A percentile compares a stretch with the other conserved stretches of the same genome.
These are phyloP conservation scores for Boletellus ananiceps DNA, from an alignment of 768 basidiomycete genomes.

Conservation along the genomic window DNA sequence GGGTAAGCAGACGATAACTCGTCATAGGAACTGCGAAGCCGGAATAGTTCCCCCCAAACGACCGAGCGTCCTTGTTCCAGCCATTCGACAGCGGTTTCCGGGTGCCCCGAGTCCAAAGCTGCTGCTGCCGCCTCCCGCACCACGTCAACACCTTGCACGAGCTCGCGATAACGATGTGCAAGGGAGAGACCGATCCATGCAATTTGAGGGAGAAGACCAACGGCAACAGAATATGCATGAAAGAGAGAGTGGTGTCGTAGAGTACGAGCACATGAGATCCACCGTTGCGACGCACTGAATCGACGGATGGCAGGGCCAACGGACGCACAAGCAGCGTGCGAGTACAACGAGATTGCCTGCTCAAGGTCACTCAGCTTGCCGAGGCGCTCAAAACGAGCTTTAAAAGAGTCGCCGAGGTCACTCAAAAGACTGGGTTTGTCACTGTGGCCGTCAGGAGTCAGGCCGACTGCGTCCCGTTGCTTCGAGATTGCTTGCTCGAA, in stretches of 20 bases:
- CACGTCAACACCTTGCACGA: conserved; percentile 8
- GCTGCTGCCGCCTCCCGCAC: conserved; percentile 22
- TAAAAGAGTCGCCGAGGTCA: neutral
- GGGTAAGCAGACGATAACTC: conserved; percentile 4
- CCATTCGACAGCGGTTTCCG: conserved; percentile 11
- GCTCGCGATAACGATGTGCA: conserved; percentile 11
- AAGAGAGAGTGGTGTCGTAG: conserved; percentile 11
- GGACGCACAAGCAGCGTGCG: conserved; percentile 2
- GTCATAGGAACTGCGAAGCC: conserved; percentile 8
- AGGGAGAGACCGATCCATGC: conserved; percentile 17
- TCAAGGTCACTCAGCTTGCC: neutral
- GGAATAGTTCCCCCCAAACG: conserved; percentile 13
- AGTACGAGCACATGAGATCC: conserved; percentile 1
- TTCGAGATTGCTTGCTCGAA: neutral
- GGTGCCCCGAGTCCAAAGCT: conserved; percentile 11
- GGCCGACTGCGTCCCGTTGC: neutral
- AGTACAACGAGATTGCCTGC: conserved; percentile 3
- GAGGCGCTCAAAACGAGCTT: neutral
- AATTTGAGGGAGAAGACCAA: conserved; percentile 21
- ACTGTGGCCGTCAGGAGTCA: neutral
- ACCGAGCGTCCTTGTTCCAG: conserved; percentile 16
- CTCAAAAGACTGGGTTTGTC: neutral
- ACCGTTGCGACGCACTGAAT: conserved; percentile 8
- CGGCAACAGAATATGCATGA: conserved; percentile 16
- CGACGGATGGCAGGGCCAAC: neutral